These are phyloP conservation scores for Bromus sterilis DNA, from an alignment of 176 grass and related monocot species.

Conservation along the genomic window DNA sequence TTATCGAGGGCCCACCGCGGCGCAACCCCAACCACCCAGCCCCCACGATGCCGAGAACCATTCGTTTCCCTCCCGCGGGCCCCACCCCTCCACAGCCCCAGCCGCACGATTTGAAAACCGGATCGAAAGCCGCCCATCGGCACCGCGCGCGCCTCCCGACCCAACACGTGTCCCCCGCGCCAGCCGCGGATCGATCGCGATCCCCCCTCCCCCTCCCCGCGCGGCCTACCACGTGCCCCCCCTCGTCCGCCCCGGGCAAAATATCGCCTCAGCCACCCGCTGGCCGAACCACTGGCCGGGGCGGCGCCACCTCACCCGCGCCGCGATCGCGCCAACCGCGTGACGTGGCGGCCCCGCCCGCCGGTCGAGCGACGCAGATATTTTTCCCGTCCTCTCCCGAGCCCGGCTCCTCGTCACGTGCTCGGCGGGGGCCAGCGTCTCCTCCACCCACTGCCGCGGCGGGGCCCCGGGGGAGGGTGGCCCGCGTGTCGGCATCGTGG, in stretches of 20 bases:
- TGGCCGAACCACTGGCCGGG: constrained; percentile 12
- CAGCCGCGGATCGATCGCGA: constrained; percentile 15
- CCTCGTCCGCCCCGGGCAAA: constrained; percentile 12
- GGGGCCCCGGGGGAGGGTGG: accelerated
- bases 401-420: neutral
- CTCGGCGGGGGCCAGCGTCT: neutral
- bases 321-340: neutral
- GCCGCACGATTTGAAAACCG: neutral
- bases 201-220: neutral
- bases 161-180: neutral
- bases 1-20: neutral
- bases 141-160: neutral
- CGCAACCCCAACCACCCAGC: neutral
- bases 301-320: constrained; percentile 19
- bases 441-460: accelerated
- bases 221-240: constrained; percentile 27
- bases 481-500: neutral
- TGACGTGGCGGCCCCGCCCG: constrained; percentile 49
- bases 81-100: neutral
- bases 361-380: constrained; percentile 38
- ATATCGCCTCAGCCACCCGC: constrained; percentile 23
- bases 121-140: neutral
- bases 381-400: neutral
- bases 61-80: neutral
- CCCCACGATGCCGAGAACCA: neutral